phyloP scores from a whole-genome alignment of 192 early-diverging fungal species.

The Coemansia sp. region DNA sequence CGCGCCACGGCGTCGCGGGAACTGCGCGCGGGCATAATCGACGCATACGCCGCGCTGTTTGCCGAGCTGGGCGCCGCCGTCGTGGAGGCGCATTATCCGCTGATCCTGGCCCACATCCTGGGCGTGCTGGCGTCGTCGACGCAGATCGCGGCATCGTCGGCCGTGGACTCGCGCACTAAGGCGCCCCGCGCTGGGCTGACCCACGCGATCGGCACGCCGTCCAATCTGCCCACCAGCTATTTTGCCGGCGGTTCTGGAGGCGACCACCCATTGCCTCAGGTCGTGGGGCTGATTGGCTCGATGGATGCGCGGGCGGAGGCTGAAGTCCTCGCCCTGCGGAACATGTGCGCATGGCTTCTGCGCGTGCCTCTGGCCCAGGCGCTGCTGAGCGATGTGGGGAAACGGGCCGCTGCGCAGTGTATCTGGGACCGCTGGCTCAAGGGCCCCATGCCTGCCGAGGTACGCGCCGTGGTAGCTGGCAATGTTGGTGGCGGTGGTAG shows the following conservation, averaged over 20 bases:
- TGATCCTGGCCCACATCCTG: constrained; percentile 65
- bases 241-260: background rate
- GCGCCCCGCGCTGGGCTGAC: constrained; percentile 2
- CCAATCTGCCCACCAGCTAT: background rate
- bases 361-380: constrained; percentile 25
- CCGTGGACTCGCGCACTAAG: constrained; percentile 40
- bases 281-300: constrained; percentile 15
- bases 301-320: constrained; percentile 59
- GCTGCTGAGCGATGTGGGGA: constrained; percentile 11
- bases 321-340: constrained; percentile 65
- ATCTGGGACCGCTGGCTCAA: constrained; percentile 29
- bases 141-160: constrained; percentile 48
- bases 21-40: constrained; percentile 69
- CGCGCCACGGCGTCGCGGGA: constrained; percentile 63
- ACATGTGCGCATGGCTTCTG: constrained; percentile 68
- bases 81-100: constrained; percentile 70
- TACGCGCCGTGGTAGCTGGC: background rate
- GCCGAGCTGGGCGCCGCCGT: constrained; percentile 63
- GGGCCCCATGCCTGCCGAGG: background rate
- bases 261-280: background rate
- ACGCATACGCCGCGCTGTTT: constrained; percentile 72
- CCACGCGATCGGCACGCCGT: constrained; percentile 7
- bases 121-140: constrained; percentile 42
- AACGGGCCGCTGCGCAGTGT: constrained; percentile 5
- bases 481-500: no score